Base-by-base conservation (phyloP, 2,329 filamentous ascomycete genomes). In the Neofusicoccum kwambonambiense region DNA sequence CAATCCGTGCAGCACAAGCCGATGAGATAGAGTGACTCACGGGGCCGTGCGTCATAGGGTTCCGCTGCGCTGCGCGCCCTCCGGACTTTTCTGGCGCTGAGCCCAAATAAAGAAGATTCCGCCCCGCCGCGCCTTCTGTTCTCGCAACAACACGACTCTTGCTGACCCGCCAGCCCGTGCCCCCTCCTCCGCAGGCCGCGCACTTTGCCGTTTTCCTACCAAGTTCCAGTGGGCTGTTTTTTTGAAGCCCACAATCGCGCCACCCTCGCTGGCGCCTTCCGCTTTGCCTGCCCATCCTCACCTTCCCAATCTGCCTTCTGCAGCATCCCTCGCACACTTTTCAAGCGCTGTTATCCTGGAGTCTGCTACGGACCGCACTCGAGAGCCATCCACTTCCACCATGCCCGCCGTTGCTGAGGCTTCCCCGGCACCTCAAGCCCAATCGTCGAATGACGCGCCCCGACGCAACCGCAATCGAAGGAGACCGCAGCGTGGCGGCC, bases 171-270 rank as follows among this genome's bases (percentile, higher is more conserved):
- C n/a, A 17, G n/a, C n/a, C 42, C 15, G 42, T n/a, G 42, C 35
- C 42, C 12, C 15, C 22, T 31, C 13, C 34, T 42, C 5, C 27
- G 19, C 65, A 41, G 61, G 34, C n/a, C 11, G n/a, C 34, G 17
- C 62, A 45, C 44, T 62, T 37, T 45, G 51, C 62, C 31, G 50
- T 66, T 69, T 71, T 65, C 57, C 65, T 68, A 64, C 51, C 52
- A 63, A 64, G 69, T 76, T 75, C 64, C 66, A 22, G 70, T 70
- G 70, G 74, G 71, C 71, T 74, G 68, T 73, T 67, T 71, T 72
- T 69, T 57, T 31, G 68, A 71, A 71, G 74, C 73, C 70, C 72
- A 39, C 50, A 37, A 27, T 42, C 41, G 13, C 50, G 50, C 35
- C 52, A 39, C 52, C 34, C 13, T 34, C 56, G 8, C 41, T 41